phyloP scores from a whole-genome alignment of 164 flowering plant genomes.

The Chimonanthus salicifolius region DNA sequence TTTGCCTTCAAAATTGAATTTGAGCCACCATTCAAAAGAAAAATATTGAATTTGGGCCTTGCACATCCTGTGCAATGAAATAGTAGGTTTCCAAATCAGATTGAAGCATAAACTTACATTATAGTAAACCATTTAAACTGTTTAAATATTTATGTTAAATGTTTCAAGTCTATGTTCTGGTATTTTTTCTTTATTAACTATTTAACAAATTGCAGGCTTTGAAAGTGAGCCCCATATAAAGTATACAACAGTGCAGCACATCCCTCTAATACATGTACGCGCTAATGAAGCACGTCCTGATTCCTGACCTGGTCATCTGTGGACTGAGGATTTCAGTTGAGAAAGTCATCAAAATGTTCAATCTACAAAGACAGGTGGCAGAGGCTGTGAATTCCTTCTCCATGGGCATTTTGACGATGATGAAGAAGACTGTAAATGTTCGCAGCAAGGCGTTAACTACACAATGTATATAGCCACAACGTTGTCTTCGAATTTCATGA shows the following conservation, averaged over 20 bases:
- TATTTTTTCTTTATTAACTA: no score
- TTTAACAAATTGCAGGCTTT: background rate
- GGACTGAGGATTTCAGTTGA: background rate
- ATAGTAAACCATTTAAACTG: no score
- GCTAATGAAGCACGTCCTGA: background rate
- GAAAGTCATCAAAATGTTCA: background rate
- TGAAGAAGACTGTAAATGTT: slow-evolving; percentile 10
- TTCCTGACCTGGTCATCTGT: background rate
- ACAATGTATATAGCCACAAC: slow-evolving; percentile 12
- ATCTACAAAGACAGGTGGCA: background rate
- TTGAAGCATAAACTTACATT: no score
- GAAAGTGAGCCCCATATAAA: background rate
- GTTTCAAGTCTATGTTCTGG: no score
- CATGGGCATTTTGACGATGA: slow-evolving; percentile 3
- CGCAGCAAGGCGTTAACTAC: slow-evolving; percentile 2
- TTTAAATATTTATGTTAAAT: no score
- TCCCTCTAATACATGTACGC: background rate
- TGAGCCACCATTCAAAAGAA: no score
- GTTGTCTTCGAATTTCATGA: background rate
- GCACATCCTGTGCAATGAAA: no score
- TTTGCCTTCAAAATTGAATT: no score
- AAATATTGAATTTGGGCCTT: no score
- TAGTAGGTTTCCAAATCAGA: no score
- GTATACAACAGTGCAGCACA: background rate
- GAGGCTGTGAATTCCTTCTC: slow-evolving; percentile 3